phyloP scores from a whole-genome alignment of 306 rosid species.

The Bauhinia variegata region DNA sequence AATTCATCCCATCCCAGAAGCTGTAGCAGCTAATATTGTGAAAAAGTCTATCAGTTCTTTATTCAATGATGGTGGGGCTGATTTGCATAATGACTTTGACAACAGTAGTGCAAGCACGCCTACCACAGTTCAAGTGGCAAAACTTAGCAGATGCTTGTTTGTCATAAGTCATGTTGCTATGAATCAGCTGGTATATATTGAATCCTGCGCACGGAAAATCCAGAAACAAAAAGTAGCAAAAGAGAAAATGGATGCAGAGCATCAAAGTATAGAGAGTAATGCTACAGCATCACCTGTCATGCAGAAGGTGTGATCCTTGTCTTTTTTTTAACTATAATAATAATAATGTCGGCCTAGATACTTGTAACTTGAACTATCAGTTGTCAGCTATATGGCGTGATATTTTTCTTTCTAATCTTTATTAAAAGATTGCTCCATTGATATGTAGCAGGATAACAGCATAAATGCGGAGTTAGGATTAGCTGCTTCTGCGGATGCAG shows the following conservation, averaged over 20 bases:
- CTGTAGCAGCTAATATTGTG: constrained; percentile 66
- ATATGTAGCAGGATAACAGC: constrained; percentile 65
- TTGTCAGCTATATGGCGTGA: constrained; percentile 15
- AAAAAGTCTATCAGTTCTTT: constrained; percentile 66
- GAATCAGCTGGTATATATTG: constrained; percentile 88
- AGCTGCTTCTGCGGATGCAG: constrained; percentile 93
- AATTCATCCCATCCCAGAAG: constrained; percentile 88
- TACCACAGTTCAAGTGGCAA: constrained; percentile 64
- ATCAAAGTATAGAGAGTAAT: constrained; percentile 49
- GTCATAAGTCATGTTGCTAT: constrained; percentile 80
- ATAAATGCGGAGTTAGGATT: constrained; percentile 88
- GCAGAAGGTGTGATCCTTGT: constrained; percentile 55
- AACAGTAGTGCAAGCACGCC: constrained; percentile 44
- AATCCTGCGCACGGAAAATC: constrained; percentile 82
- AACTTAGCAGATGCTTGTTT: constrained; percentile 81
- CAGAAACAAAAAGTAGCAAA: constrained; percentile 72
- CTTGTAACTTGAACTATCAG: constrained; percentile 12
- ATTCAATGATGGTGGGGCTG: constrained; percentile 55
- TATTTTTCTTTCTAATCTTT: constrained; percentile 17
- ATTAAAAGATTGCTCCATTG: constrained; percentile 5
- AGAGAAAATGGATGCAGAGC: constrained; percentile 56
- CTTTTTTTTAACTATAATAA: constrained; percentile 1
- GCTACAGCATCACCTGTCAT: constrained; percentile 47
- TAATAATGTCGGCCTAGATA: constrained; percentile 1
- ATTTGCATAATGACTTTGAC: constrained; percentile 58